Evolutionary conservation across 768 basidiomycete species (phyloP), one percentile per base, ranked within the genome.

Genomic region (Lactarius quietus): DNA sequence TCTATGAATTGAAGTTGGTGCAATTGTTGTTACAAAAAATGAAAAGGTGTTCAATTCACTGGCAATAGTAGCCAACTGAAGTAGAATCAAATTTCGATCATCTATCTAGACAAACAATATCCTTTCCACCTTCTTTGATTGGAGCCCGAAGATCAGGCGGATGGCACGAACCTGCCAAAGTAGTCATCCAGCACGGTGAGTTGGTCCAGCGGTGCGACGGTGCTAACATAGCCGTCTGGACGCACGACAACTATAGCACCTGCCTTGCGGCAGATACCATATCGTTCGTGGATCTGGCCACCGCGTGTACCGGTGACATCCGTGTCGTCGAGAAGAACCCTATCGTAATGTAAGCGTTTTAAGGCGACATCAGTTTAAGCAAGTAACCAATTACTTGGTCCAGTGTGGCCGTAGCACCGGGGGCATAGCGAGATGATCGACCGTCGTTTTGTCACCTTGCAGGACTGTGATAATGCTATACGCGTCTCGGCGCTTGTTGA

Each of bases 221-320:
- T 78, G 3, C 84, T 85, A 35, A 90, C 80, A 63, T 88, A 88
- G n/a, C 88, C 88, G 69, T 87, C 87, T 9, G 86, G 86, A 28
- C 87, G 79, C 7, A 88, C 80, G 57, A 86, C 76, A 7, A 86
- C 80, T 14, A 86, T 69, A 10, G 80, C 83, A 20, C 86, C 86
- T 1, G 66, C 63, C 55, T 68, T 67, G 6, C 75, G 63, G 36
- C 76, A 73, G 53, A 87, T 79, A 0, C 87, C 87, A 67, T 84
- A 88, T 31, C 80, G 78, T 0, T 73, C 68, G 71, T 89, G 89
- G 5, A 83, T 86, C 39, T 78, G 77, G 3, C 86, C 86, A 29
- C 84, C 85, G 23, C 76, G 71, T 6, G 61, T 71, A 3, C 80
- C 81, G 18, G 72, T 75, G 36, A 80, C 65, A 65, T 85, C 82